Conservation (phyloP, 495 filamentous ascomycete species). For the Neurospora pannonica region DNA sequence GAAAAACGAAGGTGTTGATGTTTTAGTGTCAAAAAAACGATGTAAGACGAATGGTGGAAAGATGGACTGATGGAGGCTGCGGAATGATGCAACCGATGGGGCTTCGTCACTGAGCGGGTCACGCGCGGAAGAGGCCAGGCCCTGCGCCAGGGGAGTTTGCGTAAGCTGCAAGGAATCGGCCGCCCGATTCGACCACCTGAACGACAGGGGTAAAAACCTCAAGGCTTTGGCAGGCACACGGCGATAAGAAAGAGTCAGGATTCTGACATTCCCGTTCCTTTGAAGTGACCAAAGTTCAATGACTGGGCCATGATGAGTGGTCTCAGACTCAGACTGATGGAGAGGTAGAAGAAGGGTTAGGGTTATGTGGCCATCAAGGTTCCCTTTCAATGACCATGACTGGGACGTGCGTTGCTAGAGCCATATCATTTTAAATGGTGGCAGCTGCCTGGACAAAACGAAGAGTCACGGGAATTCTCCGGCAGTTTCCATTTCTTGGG, state of each 20-base stretch:
- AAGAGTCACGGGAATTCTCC: neutral
- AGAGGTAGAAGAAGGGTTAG: neutral
- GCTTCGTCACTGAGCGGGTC: neutral
- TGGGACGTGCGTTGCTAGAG: neutral
- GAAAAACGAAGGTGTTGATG: neutral
- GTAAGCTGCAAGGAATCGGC: neutral
- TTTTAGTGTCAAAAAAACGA: neutral
- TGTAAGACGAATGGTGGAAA: neutral
- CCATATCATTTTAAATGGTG: neutral
- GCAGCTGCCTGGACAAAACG: neutral
- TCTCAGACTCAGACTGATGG: neutral
- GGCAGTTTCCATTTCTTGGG: neutral
- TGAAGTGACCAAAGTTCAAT: neutral
- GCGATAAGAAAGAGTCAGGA: neutral
- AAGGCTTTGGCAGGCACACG: too few relatives aligned
- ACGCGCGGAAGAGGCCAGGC: neutral
- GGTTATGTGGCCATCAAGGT: neutral
- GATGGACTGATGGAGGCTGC: neutral
- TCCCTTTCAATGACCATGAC: neutral
- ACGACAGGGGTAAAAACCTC: too few relatives aligned
- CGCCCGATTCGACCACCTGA: neutral
- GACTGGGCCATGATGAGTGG: neutral
- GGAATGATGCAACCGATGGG: neutral
- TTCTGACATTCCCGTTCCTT: neutral
- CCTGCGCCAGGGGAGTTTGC: neutral